These are phyloP conservation scores for Tolypocladium amazonense DNA, from an alignment of 2,329 filamentous ascomycete species.

Conservation along the genomic window DNA sequence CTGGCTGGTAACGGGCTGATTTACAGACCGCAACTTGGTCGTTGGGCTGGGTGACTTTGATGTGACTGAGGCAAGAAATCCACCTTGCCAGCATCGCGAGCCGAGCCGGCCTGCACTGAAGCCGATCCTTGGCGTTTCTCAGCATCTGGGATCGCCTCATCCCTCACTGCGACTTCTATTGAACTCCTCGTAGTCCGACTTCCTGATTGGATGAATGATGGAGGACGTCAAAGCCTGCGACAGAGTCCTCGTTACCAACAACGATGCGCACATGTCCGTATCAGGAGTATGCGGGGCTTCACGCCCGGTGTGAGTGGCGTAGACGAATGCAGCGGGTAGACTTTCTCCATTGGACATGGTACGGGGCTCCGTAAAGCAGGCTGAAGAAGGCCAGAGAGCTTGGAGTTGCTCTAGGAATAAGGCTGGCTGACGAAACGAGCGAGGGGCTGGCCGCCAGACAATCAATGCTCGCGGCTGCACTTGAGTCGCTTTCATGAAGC, in stretches of 20 bases:
- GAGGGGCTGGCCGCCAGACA: neutral
- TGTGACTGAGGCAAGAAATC: neutral
- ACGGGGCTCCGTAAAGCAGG: neutral
- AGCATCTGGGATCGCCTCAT: neutral
- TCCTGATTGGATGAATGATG: neutral
- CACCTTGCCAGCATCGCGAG: neutral
- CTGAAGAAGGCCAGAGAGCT: neutral
- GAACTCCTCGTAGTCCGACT: neutral
- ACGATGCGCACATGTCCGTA: neutral
- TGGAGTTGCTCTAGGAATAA: neutral
- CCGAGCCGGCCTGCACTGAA: neutral
- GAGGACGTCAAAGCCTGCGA: neutral
- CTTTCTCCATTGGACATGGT: neutral
- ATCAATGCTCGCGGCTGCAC: neutral
- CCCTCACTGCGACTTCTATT: neutral
- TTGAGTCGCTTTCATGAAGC: neutral
- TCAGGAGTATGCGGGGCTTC: neutral
- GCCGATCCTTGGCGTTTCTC: neutral
- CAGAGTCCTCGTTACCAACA: neutral
- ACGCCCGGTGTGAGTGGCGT: neutral
- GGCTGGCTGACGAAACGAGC: neutral
- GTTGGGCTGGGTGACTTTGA: neutral
- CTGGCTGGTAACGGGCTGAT: neutral
- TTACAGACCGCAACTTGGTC: neutral
- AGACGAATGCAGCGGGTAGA: neutral